phyloP scores from a whole-genome alignment of 1,284 basidiomycete genomes.

The Ceratobasidium sp. region DNA sequence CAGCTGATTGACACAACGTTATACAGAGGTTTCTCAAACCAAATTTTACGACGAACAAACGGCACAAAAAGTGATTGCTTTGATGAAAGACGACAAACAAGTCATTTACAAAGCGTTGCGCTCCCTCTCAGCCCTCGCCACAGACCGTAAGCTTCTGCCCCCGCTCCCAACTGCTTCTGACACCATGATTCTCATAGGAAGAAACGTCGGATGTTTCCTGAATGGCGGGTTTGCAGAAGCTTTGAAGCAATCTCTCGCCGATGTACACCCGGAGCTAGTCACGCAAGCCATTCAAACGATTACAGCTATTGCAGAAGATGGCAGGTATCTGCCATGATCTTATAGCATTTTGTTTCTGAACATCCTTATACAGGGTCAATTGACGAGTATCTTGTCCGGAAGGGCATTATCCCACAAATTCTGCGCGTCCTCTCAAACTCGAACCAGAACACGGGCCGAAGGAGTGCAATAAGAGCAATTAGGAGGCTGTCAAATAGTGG shows the following conservation, averaged over 20 bases:
- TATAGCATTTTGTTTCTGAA: no score
- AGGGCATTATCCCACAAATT: no score
- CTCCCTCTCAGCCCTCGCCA: neutral
- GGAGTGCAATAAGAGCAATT: neutral
- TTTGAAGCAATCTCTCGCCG: neutral
- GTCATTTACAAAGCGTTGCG: neutral
- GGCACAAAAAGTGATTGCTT: neutral
- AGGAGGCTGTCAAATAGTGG: neutral
- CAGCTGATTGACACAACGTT: neutral
- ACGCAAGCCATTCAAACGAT: neutral
- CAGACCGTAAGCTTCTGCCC: neutral
- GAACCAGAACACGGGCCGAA: neutral
- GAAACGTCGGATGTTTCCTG: neutral
- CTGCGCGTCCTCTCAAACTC: no score
- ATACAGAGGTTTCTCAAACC: neutral
- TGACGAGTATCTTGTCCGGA: no score
- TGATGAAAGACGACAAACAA: neutral
- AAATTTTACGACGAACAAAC: slow-evolving; percentile 3
- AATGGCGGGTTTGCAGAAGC: neutral
- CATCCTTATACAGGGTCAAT: no score
- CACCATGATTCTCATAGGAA: neutral
- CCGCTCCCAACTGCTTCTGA: neutral
- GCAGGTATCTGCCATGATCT: neutral
- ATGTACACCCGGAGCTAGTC: neutral
- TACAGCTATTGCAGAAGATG: neutral